phyloP scores from a whole-genome alignment of 164 flowering plant species.

The Magnolia kwangsiensis region DNA sequence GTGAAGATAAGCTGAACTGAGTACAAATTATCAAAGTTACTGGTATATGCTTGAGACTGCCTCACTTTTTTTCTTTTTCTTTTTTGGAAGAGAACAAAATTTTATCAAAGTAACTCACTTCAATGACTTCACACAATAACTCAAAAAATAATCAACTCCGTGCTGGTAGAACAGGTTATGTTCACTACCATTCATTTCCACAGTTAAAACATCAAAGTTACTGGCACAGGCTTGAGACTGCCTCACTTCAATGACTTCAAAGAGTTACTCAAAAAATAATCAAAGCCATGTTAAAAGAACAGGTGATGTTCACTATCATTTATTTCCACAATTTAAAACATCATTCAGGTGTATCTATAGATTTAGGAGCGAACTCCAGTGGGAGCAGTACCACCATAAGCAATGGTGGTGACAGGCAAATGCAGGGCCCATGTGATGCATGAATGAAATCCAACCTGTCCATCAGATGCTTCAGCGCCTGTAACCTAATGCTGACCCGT shows the following conservation, averaged over 20 bases:
- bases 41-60: too few relatives aligned
- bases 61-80: too few relatives aligned
- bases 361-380: too few relatives aligned
- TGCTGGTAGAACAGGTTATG: background rate
- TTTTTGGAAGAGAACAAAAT: too few relatives aligned
- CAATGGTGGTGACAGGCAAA: too few relatives aligned
- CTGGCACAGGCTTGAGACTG: background rate
- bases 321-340: background rate
- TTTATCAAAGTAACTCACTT: background rate
- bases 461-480: too few relatives aligned
- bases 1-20: background rate
- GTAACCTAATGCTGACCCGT: too few relatives aligned
- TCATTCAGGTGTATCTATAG: background rate
- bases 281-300: background rate
- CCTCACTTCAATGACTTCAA: background rate
- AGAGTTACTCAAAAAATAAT: too few relatives aligned
- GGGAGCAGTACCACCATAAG: too few relatives aligned
- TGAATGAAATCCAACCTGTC: too few relatives aligned
- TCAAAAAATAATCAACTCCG: background rate
- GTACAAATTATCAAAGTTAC: background rate
- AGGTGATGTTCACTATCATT: background rate
- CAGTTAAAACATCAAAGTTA: background rate
- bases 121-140: too few relatives aligned
- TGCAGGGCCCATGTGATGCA: too few relatives aligned
- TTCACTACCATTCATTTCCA: background rate